These are phyloP conservation scores for Clarireedia homoeocarpa DNA, from an alignment of 2,329 filamentous ascomycete species.

Conservation along the genomic window DNA sequence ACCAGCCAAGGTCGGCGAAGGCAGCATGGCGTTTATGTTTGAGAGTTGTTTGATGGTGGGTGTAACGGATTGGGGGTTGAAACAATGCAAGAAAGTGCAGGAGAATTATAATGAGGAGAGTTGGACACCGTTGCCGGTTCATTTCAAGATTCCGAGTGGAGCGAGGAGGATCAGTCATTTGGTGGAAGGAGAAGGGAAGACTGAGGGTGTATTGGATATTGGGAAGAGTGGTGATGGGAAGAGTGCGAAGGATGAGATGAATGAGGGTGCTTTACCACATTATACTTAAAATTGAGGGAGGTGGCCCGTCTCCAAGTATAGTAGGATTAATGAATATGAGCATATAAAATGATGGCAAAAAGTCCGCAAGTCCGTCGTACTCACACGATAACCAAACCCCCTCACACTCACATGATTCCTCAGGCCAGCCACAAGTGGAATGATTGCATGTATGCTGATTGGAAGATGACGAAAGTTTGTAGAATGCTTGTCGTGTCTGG, in stretches of 20 bases:
- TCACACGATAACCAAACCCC: too few relatives aligned
- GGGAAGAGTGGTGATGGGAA: slow-evolving; percentile 13
- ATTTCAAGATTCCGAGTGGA: slow-evolving; percentile 33
- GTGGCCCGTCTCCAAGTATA: background rate
- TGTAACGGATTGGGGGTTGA: slow-evolving; percentile 65
- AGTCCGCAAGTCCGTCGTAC: too few relatives aligned
- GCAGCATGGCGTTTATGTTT: slow-evolving; percentile 58
- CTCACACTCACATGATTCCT: too few relatives aligned
- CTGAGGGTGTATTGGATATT: slow-evolving; percentile 10
- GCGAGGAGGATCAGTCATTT: slow-evolving; percentile 23
- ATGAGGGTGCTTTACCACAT: background rate
- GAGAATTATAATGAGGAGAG: slow-evolving; percentile 61
- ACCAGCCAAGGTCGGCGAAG: slow-evolving; percentile 48
- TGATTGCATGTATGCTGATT: background rate
- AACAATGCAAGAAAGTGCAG: slow-evolving; percentile 61
- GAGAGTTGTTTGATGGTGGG: slow-evolving; percentile 61
- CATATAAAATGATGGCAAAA: too few relatives aligned
- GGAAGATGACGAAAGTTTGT: background rate
- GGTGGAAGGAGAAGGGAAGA: slow-evolving; percentile 8
- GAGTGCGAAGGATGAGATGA: background rate
- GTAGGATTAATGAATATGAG: too few relatives aligned
- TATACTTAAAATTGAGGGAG: background rate
- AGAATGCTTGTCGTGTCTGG: too few relatives aligned
- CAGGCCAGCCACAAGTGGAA: background rate
- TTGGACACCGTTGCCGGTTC: slow-evolving; percentile 48